A percentile compares a stretch with the other conserved stretches of the same genome.
phyloP scores from a whole-genome alignment of 2,329 filamentous ascomycete species.

The Sclerotinia borealis region DNA sequence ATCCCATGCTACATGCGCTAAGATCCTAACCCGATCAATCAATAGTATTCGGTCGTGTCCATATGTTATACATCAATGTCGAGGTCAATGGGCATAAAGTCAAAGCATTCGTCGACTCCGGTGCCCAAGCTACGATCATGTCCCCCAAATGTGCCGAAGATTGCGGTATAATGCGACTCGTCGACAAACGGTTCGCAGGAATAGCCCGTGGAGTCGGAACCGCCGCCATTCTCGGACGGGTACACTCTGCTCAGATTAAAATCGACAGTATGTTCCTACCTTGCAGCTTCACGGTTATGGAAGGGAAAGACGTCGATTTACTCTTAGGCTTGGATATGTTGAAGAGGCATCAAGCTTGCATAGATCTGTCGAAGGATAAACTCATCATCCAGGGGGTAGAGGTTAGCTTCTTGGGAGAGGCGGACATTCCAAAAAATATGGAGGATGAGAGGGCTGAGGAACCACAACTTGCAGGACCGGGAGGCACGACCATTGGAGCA shows the following conservation, averaged over 20 bases:
- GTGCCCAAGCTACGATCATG: slow-evolving; percentile 98
- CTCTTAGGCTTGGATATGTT: slow-evolving; percentile 94
- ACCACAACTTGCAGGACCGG: slow-evolving; percentile 76
- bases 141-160: slow-evolving; percentile 84
- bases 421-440: slow-evolving; percentile 82
- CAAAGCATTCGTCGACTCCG: slow-evolving; percentile 95
- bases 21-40: slow-evolving; percentile 12
- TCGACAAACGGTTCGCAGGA: slow-evolving; percentile 87
- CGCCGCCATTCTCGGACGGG: slow-evolving; percentile 86
- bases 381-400: slow-evolving; percentile 84
- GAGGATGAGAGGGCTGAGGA: slow-evolving; percentile 71
- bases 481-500: slow-evolving; percentile 82
- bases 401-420: slow-evolving; percentile 84
- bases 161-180: slow-evolving; percentile 92
- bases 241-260: slow-evolving; percentile 91
- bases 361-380: slow-evolving; percentile 79
- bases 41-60: slow-evolving; percentile 84
- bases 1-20: not conserved
- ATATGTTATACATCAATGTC: slow-evolving; percentile 93
- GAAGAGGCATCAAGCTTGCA: slow-evolving; percentile 87
- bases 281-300: slow-evolving; percentile 98
- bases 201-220: slow-evolving; percentile 92
- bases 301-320: slow-evolving; percentile 92
- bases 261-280: slow-evolving; percentile 82
- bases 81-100: slow-evolving; percentile 89